These are phyloP conservation scores for Linum tenue DNA, from an alignment of 345 rosid genomes.

Conservation along the genomic window DNA sequence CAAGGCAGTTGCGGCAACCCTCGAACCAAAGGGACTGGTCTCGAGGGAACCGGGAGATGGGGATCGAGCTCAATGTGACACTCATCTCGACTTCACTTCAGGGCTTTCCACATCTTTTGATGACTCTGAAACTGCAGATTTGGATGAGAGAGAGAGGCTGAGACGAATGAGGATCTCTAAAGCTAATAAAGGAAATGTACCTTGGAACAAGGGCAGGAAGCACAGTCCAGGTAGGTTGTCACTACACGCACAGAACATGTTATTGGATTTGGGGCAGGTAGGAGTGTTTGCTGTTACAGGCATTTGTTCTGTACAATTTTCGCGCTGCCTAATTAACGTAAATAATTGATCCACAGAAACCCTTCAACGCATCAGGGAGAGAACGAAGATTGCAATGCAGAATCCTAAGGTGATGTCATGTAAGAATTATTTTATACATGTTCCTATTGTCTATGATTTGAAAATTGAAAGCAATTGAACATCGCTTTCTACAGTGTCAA, in stretches of 20 bases:
- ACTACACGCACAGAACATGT: conserved; percentile 2
- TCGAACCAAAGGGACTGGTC: conserved; percentile 25
- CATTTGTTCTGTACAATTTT: conserved; percentile 2
- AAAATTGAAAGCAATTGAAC: no score
- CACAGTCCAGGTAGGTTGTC: conserved; percentile 67
- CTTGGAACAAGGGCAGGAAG: conserved; percentile 98
- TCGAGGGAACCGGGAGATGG: conserved; percentile 13
- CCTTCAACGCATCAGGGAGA: conserved; percentile 63
- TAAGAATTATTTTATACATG: conserved; percentile 41
- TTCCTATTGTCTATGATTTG: background rate
- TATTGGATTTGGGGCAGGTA: no score
- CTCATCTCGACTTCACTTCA: conserved; percentile 22
- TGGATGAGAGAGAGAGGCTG: conserved; percentile 56
- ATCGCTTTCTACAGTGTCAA: background rate
- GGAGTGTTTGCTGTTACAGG: conserved; percentile 4
- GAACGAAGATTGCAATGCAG: conserved; percentile 95
- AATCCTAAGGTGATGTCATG: conserved; percentile 99
- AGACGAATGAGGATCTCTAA: conserved; percentile 83
- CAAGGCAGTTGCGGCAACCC: conserved; percentile 40
- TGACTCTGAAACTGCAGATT: conserved; percentile 25
- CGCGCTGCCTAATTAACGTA: background rate
- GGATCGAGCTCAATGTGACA: conserved; percentile 7
- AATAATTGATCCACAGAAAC: conserved; percentile 45
- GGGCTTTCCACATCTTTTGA: conserved; percentile 14
- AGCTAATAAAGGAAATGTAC: conserved; percentile 81